Evolutionary conservation across 176 grass and related monocot species (phyloP).

Genomic region (Neostapfia colusana): DNA sequence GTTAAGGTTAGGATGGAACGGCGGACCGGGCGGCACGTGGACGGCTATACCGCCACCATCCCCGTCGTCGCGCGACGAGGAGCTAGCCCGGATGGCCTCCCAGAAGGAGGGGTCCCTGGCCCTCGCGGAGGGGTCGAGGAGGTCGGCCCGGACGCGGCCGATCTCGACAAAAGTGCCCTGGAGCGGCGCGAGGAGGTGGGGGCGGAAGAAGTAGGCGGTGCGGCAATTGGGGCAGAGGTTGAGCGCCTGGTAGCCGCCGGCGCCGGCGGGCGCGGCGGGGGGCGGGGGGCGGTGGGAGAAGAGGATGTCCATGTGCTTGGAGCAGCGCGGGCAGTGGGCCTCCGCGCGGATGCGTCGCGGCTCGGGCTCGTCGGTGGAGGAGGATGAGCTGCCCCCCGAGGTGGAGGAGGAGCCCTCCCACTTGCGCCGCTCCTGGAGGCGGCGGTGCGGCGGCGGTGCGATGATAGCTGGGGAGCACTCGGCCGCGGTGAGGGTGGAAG

Average conservation of each 20-base stretch:
- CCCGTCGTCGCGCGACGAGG: constrained; percentile 62
- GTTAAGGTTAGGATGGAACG: constrained; percentile 85
- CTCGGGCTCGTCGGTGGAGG: constrained; percentile 67
- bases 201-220: constrained; percentile 89
- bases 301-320: constrained; percentile 91
- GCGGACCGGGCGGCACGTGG: constrained; percentile 81
- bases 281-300: constrained; percentile 68
- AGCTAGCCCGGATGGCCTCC: constrained; percentile 49
- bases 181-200: constrained; percentile 68
- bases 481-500: constrained; percentile 41
- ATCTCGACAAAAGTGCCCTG: constrained; percentile 99
- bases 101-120: constrained; percentile 53
- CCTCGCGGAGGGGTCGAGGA: constrained; percentile 32
- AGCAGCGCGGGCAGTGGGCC: constrained; percentile 97
- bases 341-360: constrained; percentile 84
- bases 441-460: constrained; percentile 45
- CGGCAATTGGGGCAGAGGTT: constrained; percentile 97
- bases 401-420: constrained; percentile 54
- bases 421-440: constrained; percentile 62
- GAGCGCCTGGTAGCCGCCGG: constrained; percentile 79
- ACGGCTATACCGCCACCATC: constrained; percentile 65
- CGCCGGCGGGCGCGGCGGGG: constrained; percentile 30
- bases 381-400: constrained; percentile 42
- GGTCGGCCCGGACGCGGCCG: constrained; percentile 62
- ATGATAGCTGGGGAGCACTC: constrained; percentile 31